Conservation (phyloP, 208 protist species). For the Sergeia podlipaevii region DNA sequence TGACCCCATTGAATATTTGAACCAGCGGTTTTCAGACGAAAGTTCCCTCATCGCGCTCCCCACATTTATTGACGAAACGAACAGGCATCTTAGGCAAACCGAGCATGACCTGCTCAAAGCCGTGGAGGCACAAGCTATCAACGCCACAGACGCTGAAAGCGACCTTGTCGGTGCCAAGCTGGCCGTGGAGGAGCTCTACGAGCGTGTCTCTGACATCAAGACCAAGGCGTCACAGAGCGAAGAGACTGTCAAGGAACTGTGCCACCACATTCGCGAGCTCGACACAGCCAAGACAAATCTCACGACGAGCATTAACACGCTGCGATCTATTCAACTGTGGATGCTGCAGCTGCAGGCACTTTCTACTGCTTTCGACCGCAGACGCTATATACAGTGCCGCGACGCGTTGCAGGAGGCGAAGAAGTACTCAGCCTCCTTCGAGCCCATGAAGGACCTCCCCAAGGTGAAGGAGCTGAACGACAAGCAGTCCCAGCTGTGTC, state of each 20-base stretch:
- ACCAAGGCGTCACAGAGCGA: slow-evolving; percentile 90
- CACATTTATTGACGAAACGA: slow-evolving; percentile 74
- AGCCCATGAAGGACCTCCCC: slow-evolving; percentile 66
- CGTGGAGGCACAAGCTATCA: slow-evolving; percentile 88
- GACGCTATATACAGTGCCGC: slow-evolving; percentile 74
- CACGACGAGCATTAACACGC: slow-evolving; percentile 87
- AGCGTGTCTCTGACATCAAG: slow-evolving; percentile 89
- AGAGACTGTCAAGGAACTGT: slow-evolving; percentile 92
- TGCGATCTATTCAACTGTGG: slow-evolving; percentile 92
- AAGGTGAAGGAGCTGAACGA: slow-evolving; percentile 89
- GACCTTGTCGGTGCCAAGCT: slow-evolving; percentile 84
- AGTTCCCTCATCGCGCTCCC: slow-evolving; percentile 82
- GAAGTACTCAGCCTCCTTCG: slow-evolving; percentile 83
- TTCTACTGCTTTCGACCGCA: slow-evolving; percentile 67
- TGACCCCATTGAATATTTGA: slow-evolving; percentile 93
- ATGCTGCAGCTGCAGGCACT: slow-evolving; percentile 88
- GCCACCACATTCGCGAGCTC: slow-evolving; percentile 92
- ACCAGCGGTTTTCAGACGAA: slow-evolving; percentile 91
- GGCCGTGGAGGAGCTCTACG: slow-evolving; percentile 86
- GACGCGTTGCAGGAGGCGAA: slow-evolving; percentile 80
- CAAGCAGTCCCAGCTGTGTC: slow-evolving; percentile 75
- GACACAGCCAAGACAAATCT: slow-evolving; percentile 95
- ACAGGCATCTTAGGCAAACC: slow-evolving; percentile 75
- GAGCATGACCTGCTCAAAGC: slow-evolving; percentile 90
- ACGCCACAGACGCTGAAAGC: slow-evolving; percentile 59